These are phyloP conservation scores for Lineolata rhizophorae DNA, from an alignment of 495 filamentous ascomycete species.

Conservation along the genomic window DNA sequence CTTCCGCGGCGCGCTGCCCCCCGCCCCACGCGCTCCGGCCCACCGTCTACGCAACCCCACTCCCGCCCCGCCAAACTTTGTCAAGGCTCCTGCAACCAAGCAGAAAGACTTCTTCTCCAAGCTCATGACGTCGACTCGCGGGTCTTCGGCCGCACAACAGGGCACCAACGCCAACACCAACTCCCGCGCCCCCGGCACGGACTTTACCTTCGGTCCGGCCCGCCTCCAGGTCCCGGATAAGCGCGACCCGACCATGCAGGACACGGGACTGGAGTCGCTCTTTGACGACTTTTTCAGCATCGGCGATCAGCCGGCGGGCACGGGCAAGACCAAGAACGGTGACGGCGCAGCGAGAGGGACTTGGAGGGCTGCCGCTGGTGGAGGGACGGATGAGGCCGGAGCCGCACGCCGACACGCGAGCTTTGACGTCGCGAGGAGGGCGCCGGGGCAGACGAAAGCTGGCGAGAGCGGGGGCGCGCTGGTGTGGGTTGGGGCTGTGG, in stretches of 20 bases:
- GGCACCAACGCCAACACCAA: neutral
- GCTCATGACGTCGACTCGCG: slow-evolving; percentile 1
- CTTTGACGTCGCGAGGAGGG: no score
- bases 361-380: no score
- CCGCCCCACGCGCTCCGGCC: slow-evolving; percentile 40
- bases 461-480: no score
- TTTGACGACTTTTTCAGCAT: slow-evolving; percentile 6
- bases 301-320: slow-evolving; percentile 3
- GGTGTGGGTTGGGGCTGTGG: no score
- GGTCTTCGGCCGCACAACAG: neutral
- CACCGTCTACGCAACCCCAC: slow-evolving; percentile 40
- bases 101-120: slow-evolving; percentile 23
- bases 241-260: slow-evolving; percentile 3
- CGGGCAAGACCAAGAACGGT: no score
- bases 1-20: slow-evolving; percentile 40
- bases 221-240: slow-evolving; percentile 1
- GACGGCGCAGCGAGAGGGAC: no score
- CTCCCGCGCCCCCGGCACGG: neutral
- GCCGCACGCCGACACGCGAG: no score
- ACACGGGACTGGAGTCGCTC: slow-evolving; percentile 7
- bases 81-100: slow-evolving; percentile 21
- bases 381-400: no score
- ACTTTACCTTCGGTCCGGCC: neutral
- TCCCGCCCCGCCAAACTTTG: slow-evolving; percentile 25
- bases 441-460: no score